Evolutionary conservation across 2,329 filamentous ascomycete genomes (phyloP).

Genomic region (Nothophaeocryptopus gaeumannii): DNA sequence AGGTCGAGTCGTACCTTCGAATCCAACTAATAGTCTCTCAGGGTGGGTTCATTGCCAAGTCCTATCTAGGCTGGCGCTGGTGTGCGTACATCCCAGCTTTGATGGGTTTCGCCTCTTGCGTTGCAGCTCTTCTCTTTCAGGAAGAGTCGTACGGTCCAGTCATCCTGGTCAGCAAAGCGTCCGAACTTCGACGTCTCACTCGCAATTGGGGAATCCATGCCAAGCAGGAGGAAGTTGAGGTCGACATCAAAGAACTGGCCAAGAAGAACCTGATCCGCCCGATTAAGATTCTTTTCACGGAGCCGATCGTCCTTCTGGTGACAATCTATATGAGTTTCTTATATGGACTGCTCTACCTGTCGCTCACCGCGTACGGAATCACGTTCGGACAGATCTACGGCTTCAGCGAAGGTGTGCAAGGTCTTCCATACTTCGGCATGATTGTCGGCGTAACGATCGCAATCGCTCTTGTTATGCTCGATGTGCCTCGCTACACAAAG

Average conservation of each 20-base stretch:
- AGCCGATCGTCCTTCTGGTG: conserved; percentile 49
- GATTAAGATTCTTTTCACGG: conserved; percentile 48
- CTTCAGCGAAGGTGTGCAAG: conserved; percentile 66
- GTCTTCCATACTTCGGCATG: conserved; percentile 82
- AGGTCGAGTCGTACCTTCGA: background rate
- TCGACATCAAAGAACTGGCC: conserved; percentile 36
- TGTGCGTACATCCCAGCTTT: conserved; percentile 43
- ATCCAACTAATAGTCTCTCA: background rate
- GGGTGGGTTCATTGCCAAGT: conserved; percentile 40
- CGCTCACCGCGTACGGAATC: conserved; percentile 78
- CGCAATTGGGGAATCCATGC: conserved; percentile 52
- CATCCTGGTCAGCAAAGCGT: conserved; percentile 41
- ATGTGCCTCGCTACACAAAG: conserved; percentile 35
- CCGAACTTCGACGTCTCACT: conserved; percentile 34
- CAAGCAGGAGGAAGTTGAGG: conserved; percentile 40
- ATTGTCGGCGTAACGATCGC: conserved; percentile 29
- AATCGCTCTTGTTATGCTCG: conserved; percentile 24
- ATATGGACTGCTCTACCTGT: conserved; percentile 60
- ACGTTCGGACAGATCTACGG: conserved; percentile 71
- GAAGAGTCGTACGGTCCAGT: conserved; percentile 44
- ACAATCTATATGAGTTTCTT: conserved; percentile 42
- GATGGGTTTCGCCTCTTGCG: conserved; percentile 36
- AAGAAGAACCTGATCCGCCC: conserved; percentile 40
- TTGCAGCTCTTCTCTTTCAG: conserved; percentile 35
- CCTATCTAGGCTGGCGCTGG: conserved; percentile 46